A percentile compares a stretch with the other conserved stretches of the same genome.
Conservation (phyloP, 2,329 filamentous ascomycete genomes). For the Aureobasidium leucospermi region DNA sequence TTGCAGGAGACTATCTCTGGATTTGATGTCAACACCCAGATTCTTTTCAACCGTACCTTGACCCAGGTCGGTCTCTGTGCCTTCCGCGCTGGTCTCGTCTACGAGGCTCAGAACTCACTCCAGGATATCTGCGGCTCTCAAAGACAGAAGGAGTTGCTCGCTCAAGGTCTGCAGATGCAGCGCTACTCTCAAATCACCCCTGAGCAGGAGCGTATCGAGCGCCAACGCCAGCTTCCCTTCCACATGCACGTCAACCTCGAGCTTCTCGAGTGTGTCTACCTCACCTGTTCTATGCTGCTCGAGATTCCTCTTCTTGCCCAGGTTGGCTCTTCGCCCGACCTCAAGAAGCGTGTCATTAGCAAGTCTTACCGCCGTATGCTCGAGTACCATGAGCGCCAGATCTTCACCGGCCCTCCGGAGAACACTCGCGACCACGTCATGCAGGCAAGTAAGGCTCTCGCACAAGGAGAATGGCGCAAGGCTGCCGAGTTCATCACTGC, state of each 20-base stretch:
- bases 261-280: conserved; percentile 93
- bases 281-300: conserved; percentile 98
- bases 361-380: conserved; percentile 99
- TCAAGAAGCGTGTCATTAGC: conserved; percentile 96
- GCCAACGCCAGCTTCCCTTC: conserved; percentile 95
- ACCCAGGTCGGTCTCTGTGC: conserved; percentile 97
- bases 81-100: conserved; percentile 93
- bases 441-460: conserved; percentile 95
- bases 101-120: conserved; percentile 94
- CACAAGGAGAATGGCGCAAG: conserved; percentile 98
- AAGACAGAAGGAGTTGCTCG: conserved; percentile 93
- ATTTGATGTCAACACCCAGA: conserved; percentile 95
- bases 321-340: conserved; percentile 90
- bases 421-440: conserved; percentile 99
- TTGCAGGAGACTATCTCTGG: conserved; percentile 93
- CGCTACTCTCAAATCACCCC: conserved; percentile 92
- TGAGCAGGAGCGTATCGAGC: conserved; percentile 94
- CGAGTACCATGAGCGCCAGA: conserved; percentile 98
- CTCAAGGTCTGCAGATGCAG: conserved; percentile 97
- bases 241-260: conserved; percentile 99
- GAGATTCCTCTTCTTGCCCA: conserved; percentile 96
- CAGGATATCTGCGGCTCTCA: conserved; percentile 98
- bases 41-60: conserved; percentile 95
- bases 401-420: conserved; percentile 96
- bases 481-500: conserved; percentile 86